These are phyloP conservation scores for Pichia scutulata DNA, from an alignment of 805 yeast genomes.

Conservation along the genomic window DNA sequence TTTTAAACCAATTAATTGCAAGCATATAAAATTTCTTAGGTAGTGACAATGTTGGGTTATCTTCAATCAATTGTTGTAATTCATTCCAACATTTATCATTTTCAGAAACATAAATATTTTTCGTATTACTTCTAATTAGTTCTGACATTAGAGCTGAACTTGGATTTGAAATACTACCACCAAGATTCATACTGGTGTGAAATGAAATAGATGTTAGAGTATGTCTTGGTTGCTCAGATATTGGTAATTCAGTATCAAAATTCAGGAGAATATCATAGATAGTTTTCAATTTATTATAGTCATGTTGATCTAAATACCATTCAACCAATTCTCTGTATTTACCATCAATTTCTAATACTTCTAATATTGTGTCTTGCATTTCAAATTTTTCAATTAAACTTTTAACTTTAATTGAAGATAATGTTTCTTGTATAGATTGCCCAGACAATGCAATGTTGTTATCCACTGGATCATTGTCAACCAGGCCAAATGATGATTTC, in stretches of 20 bases:
- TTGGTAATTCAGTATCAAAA: conserved; percentile 13
- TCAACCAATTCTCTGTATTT: conserved; percentile 8
- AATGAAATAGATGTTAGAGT: not conserved
- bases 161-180: not conserved
- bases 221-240: not conserved
- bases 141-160: not conserved
- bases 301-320: conserved; percentile 10
- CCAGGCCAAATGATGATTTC: not conserved
- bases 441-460: conserved; percentile 10
- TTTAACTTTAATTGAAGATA: not conserved
- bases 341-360: conserved; percentile 6
- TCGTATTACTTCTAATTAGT: not conserved
- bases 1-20: conserved; percentile 37
- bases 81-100: conserved; percentile 17
- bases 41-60: conserved; percentile 31
- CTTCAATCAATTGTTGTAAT: conserved; percentile 27
- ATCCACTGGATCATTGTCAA: not conserved
- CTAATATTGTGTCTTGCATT: conserved; percentile 13
- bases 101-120: not conserved
- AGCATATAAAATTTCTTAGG: conserved; percentile 33
- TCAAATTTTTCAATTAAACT: conserved; percentile 5
- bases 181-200: not conserved
- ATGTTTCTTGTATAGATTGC: conserved; percentile 6
- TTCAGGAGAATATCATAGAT: conserved; percentile 17
- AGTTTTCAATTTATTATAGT: conserved; percentile 8